Evolutionary conservation across 1,284 basidiomycete genomes (phyloP), one percentile per base, ranked within the genome.

Genomic region (Cystobasidium pallidum): DNA sequence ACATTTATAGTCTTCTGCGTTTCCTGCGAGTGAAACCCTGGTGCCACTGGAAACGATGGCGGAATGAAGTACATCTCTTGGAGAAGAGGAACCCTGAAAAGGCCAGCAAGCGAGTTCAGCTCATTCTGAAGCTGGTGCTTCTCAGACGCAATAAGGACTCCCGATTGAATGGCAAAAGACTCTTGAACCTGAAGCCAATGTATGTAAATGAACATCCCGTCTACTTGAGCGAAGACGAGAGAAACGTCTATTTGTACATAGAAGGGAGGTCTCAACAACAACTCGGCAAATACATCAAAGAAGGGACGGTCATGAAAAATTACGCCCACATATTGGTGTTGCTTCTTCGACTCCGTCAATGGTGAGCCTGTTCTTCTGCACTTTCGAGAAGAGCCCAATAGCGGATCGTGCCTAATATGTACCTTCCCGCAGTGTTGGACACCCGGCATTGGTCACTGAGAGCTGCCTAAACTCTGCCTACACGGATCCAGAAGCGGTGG

Each of bases 101-200:
- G 81, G 84, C 75, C 85, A 84, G 79, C 85, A 85, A 51, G 86
- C 82, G 58, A 82, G 84, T 74, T 79, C 82, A 72, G 80, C 78
- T 83, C 13, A 83, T 88, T 41, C 83, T 77, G 84, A 51, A 87
- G 86, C 80, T 92, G 90, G 1, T 90, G 92, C 81, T 94, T 91
- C 24, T 94, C 82, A 19, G 73, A 86, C 55, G 95, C 74, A 94
- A 97, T 81, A 98, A 98, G 83, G 89, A 86, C 72, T 96, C 93
- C 90, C 87, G 87, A 55, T 94, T 96, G 81, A 85, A 84, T 51
- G 88, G 94, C 2, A 89, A 91, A 63, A 86, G 85, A 52, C 96
- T 99, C 54, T 92, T 98, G 1, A 87, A 92, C 71, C 83, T 99
- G 2, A 94, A 94, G 0, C 84, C 87, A 0, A 98, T 98, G 82